Conservation (phyloP, 176 grass and related monocot species). For the Cymbopogon citratus region DNA sequence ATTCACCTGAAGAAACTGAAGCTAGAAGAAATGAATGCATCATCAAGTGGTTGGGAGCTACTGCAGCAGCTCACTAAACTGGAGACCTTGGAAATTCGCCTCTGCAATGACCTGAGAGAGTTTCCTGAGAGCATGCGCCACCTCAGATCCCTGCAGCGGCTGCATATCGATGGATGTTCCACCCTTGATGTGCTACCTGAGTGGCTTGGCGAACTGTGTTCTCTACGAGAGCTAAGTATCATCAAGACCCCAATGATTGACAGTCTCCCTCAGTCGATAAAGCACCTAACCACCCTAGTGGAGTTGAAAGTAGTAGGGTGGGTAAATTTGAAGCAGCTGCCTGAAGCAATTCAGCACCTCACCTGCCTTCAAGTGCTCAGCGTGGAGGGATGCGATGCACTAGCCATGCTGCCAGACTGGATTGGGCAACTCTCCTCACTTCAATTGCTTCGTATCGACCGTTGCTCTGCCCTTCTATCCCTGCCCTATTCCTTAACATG, state of each 20-base stretch:
- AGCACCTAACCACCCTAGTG: not conserved
- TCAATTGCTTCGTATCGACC: not conserved
- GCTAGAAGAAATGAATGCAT: not conserved
- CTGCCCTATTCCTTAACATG: not conserved
- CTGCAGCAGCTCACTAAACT: not conserved
- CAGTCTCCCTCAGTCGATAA: not conserved
- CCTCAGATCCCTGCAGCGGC: not conserved
- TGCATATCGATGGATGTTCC: not conserved
- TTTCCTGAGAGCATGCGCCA: constrained; percentile 4
- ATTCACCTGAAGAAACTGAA: not conserved
- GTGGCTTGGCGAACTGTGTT: not conserved
- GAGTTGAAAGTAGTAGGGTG: not conserved
- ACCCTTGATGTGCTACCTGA: not conserved
- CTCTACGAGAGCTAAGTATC: not conserved
- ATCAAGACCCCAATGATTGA: not conserved
- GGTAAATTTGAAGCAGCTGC: not conserved
- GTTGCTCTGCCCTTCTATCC: not conserved
- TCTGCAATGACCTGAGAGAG: not conserved
- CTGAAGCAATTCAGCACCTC: not conserved
- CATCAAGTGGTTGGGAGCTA: not conserved
- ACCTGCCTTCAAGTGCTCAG: not conserved
- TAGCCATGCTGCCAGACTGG: not conserved
- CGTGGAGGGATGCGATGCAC: not conserved
- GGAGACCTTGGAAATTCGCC: not conserved
- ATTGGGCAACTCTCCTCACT: constrained; percentile 3